phyloP scores from a whole-genome alignment of 192 early-diverging fungal species.

The Entrophospora sp. region DNA sequence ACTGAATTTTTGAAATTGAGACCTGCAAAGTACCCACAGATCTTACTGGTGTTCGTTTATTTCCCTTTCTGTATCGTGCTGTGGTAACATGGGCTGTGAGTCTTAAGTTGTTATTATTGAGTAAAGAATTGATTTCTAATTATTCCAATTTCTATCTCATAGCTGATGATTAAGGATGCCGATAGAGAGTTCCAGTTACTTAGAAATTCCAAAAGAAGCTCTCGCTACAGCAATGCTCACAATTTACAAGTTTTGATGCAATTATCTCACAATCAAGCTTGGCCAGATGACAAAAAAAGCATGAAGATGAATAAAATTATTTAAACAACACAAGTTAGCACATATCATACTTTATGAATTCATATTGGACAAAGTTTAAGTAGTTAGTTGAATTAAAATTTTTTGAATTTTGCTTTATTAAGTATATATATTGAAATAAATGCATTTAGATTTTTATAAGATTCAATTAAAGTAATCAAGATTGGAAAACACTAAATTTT shows the following conservation, averaged over 20 bases:
- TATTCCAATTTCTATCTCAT: background rate
- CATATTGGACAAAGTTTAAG: too few relatives aligned
- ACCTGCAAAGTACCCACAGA: slow-evolving; percentile 7
- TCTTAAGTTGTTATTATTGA: background rate
- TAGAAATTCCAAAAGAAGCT: slow-evolving; percentile 14
- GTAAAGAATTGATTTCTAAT: slow-evolving; percentile 9
- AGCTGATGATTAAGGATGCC: slow-evolving; percentile 12
- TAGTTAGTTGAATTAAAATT: too few relatives aligned
- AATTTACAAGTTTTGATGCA: slow-evolving; percentile 18
- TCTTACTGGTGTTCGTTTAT: background rate
- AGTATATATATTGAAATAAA: too few relatives aligned
- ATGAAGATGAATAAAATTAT: too few relatives aligned
- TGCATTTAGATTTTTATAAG: too few relatives aligned
- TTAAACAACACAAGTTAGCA: too few relatives aligned
- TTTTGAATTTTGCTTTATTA: too few relatives aligned
- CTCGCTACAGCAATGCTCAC: slow-evolving; percentile 8
- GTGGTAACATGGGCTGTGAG: slow-evolving; percentile 19
- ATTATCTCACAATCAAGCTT: too few relatives aligned
- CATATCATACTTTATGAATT: too few relatives aligned
- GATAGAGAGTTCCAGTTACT: slow-evolving; percentile 10
- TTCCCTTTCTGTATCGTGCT: slow-evolving; percentile 4
- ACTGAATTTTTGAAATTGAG: slow-evolving; percentile 17
- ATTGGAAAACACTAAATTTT: too few relatives aligned
- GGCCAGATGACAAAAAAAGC: too few relatives aligned
- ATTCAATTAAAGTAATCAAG: too few relatives aligned